Percentiles rank a stretch among this genome's conserved stretches.
Evolutionary conservation across 2,329 filamentous ascomycete species (phyloP).

Genomic region (Aspergillus chevalieri): DNA sequence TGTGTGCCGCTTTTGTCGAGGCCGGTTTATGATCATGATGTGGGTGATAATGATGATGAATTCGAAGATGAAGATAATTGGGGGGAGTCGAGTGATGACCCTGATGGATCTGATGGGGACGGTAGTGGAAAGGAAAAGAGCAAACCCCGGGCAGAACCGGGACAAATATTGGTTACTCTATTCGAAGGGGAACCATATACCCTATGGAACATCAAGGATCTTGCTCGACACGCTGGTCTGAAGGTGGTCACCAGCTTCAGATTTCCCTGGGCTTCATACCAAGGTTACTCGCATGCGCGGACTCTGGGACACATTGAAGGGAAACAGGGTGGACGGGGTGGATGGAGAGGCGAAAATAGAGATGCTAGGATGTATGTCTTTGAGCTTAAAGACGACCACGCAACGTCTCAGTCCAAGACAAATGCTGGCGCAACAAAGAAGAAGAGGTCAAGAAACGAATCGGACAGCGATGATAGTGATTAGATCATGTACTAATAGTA

Average conservation of each 20-base stretch:
- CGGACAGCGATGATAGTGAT: constrained; percentile 28
- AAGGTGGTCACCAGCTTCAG: constrained; percentile 42
- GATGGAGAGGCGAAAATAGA: constrained; percentile 44
- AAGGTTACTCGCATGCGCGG: constrained; percentile 43
- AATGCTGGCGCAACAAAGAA: constrained; percentile 24
- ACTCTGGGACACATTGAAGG: constrained; percentile 41
- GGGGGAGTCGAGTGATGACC: constrained; percentile 1
- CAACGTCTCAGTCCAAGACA: constrained; percentile 1
- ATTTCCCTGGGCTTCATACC: constrained; percentile 44
- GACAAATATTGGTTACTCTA: constrained; percentile 69
- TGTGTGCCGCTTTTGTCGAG: constrained; percentile 36
- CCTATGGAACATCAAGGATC: constrained; percentile 86
- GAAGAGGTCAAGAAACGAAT: constrained; percentile 27
- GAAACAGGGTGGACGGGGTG: constrained; percentile 33
- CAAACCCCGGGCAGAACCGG: constrained; percentile 25
- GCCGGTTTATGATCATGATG: constrained; percentile 16
- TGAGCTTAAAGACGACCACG: constrained; percentile 30
- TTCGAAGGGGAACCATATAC: constrained; percentile 95
- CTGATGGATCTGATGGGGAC: constrained; percentile 14
- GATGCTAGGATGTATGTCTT: constrained; percentile 43
- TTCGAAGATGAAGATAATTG: constrained; percentile 16
- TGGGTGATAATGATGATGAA: constrained; percentile 19
- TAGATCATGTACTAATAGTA: background rate
- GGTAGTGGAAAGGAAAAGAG: constrained; percentile 8
- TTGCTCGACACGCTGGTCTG: constrained; percentile 63